Conservation (phyloP, 2,329 filamentous ascomycete genomes). For the Arachnomyces sp. region DNA sequence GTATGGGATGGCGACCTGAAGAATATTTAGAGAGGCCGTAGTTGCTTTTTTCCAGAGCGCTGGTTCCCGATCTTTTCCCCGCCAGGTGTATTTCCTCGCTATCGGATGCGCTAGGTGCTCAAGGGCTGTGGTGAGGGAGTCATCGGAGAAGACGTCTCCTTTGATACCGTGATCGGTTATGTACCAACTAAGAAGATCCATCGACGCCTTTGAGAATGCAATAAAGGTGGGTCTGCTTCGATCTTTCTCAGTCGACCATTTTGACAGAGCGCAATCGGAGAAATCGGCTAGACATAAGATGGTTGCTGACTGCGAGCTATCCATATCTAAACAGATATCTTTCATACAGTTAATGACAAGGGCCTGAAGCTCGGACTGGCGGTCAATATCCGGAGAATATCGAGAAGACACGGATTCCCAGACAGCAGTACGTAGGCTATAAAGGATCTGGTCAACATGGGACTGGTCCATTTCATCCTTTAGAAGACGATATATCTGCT, state of each 20-base stretch:
- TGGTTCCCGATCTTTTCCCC: conserved; percentile 60
- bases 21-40: conserved; percentile 58
- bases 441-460: conserved; percentile 60
- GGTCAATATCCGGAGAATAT: conserved; percentile 34
- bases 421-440: conserved; percentile 63
- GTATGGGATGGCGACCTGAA: conserved; percentile 58
- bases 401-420: conserved; percentile 54
- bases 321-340: conserved; percentile 29
- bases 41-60: conserved; percentile 78
- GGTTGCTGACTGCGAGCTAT: conserved; percentile 28
- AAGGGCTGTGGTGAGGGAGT: conserved; percentile 59
- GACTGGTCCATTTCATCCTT: conserved; percentile 55
- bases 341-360: conserved; percentile 28
- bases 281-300: conserved; percentile 56
- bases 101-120: conserved; percentile 64
- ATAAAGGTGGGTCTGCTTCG: conserved; percentile 68
- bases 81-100: conserved; percentile 71
- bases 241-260: conserved; percentile 30
- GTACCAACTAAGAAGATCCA: conserved; percentile 54
- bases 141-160: conserved; percentile 61
- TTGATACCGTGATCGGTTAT: conserved; percentile 40
- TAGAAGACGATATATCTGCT: conserved; percentile 71
- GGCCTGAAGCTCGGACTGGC: conserved; percentile 29
- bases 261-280: conserved; percentile 50
- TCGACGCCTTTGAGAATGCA: conserved; percentile 76